Evolutionary conservation across 192 early-diverging fungal genomes (phyloP).

Genomic region (Chytriomyces sp.): DNA sequence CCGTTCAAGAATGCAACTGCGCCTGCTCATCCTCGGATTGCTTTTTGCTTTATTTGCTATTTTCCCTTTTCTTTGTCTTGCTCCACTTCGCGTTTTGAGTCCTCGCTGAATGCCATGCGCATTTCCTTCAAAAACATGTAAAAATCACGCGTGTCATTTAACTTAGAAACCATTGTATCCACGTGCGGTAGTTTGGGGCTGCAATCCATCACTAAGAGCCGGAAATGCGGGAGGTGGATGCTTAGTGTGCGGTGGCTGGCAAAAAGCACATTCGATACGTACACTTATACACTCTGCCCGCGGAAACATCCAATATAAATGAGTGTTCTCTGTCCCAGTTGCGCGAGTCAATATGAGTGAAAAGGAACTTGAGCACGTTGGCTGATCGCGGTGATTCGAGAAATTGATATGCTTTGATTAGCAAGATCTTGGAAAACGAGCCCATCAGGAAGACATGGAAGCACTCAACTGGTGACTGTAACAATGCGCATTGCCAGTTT

Average conservation of each 20-base stretch:
- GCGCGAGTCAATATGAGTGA: slow-evolving; percentile 65
- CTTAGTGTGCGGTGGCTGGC: neutral
- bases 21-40: too few relatives aligned
- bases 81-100: neutral
- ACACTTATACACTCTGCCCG: slow-evolving; percentile 57
- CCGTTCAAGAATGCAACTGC: too few relatives aligned
- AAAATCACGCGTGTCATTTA: slow-evolving; percentile 71
- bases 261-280: slow-evolving; percentile 10
- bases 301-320: slow-evolving; percentile 64
- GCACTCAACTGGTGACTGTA: neutral
- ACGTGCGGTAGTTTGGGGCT: slow-evolving; percentile 55
- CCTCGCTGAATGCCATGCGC: slow-evolving; percentile 62
- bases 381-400: slow-evolving; percentile 13
- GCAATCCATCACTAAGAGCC: slow-evolving; percentile 55
- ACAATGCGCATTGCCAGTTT: slow-evolving; percentile 15
- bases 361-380: slow-evolving; percentile 67
- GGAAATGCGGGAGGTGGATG: neutral
- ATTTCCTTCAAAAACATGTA: slow-evolving; percentile 73
- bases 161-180: slow-evolving; percentile 49
- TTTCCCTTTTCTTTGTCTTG: too few relatives aligned
- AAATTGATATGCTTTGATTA: too few relatives aligned
- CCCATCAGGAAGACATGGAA: neutral
- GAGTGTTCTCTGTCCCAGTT: slow-evolving; percentile 57
- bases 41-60: too few relatives aligned
- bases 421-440: neutral